Evolutionary conservation across 116 monocot genomes (phyloP).

Genomic region (Iris pallida): DNA sequence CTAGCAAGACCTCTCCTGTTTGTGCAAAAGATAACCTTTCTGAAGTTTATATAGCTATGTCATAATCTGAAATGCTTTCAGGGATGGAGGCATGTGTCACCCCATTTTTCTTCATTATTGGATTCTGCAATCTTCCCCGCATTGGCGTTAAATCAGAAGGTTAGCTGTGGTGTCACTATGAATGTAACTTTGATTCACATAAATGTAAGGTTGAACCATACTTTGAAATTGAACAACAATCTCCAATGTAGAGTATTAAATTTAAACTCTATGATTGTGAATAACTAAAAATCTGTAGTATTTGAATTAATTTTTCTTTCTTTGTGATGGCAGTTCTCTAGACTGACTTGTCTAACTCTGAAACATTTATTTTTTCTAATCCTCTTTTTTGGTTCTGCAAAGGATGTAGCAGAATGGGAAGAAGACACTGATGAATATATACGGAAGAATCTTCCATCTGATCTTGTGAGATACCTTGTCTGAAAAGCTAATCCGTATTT

Average conservation of each 20-base stretch:
- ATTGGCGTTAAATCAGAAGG: conserved; percentile 58
- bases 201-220: no score
- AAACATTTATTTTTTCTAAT: background rate
- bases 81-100: conserved; percentile 81
- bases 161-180: conserved; percentile 7
- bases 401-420: conserved; percentile 71
- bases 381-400: conserved; percentile 9
- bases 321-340: no score
- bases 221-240: no score
- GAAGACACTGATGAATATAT: conserved; percentile 77
- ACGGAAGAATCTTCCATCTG: conserved; percentile 68
- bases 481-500: conserved; percentile 5
- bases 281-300: no score
- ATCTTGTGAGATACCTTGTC: conserved; percentile 40
- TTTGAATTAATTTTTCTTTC: no score
- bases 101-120: conserved; percentile 63
- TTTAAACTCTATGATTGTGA: no score
- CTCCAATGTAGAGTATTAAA: no score
- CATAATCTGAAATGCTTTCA: conserved; percentile 15
- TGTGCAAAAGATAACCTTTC: background rate
- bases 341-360: no score
- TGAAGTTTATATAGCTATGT: conserved; percentile 1
- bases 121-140: conserved; percentile 68
- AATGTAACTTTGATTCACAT: no score
- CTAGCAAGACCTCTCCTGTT: background rate